phyloP scores from a whole-genome alignment of 176 grass and related monocot species.

The Dendrocalamus sinicus region DNA sequence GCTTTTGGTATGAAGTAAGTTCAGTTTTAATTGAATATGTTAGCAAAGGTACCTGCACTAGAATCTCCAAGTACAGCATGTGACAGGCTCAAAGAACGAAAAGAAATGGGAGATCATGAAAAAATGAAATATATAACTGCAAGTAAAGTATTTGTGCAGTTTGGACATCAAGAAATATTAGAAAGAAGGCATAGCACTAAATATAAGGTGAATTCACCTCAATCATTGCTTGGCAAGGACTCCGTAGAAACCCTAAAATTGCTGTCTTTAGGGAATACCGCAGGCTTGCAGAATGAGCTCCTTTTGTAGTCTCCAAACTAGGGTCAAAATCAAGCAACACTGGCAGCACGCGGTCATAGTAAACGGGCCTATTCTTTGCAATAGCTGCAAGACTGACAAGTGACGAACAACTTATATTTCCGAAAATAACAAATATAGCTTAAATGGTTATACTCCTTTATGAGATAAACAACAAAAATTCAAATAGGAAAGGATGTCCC shows the following conservation, averaged over 20 bases:
- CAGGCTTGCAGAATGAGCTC: constrained; percentile 79
- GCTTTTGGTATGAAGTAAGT: constrained; percentile 20
- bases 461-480: constrained; percentile 14
- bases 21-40: constrained; percentile 16
- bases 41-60: constrained; percentile 18
- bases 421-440: constrained; percentile 13
- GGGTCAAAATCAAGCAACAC: constrained; percentile 80
- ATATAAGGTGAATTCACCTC: constrained; percentile 61
- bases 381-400: constrained; percentile 85
- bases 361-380: constrained; percentile 73
- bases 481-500: not conserved
- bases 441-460: not conserved
- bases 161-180: not conserved
- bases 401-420: constrained; percentile 45
- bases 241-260: constrained; percentile 86
- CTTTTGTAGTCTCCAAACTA: constrained; percentile 58
- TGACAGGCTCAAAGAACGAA: not conserved
- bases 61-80: constrained; percentile 22
- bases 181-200: constrained; percentile 9
- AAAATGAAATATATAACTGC: constrained; percentile 1
- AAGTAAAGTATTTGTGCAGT: not conserved
- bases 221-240: constrained; percentile 69
- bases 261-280: constrained; percentile 67
- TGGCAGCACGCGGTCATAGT: constrained; percentile 67
- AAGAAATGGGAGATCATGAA: not conserved